Evolutionary conservation across 768 basidiomycete species (phyloP), one percentile per base, ranked within the genome.

Genomic region (Rhodocollybia butyracea): DNA sequence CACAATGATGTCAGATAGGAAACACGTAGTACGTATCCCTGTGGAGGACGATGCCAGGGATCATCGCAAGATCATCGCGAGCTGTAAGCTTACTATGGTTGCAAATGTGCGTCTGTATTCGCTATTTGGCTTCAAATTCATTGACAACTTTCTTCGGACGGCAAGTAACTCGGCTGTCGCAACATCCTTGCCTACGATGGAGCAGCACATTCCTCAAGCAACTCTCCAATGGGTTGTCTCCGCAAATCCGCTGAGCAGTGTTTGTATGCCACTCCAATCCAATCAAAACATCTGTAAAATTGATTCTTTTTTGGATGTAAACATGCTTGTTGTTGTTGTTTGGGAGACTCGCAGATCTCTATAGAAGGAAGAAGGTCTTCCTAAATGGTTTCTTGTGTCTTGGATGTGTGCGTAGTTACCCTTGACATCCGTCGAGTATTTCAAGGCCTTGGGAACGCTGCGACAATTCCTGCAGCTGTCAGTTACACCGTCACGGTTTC

Each of bases 261-360:
- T 86, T 12, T 19, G 76, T 69, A n/a, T 36, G 53, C 38, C n/a
- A n/a, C n/a, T 34, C 31, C 19, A 21, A 7, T 40, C 22, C 19
- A 10, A 15, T 13, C 15, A 3, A 2, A 8, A 15, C 34, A 30
- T 24, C 34, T n/a, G 39, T 21, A 19, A 41, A 21, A 53, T 38
- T 22, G 24, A 40, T 22, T n/a, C n/a, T n/a, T 36, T n/a, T 39
- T 46, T 24, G n/a, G 24, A 29, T 24, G 32, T 12, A 3, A 8
- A 30, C 22, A 90, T 94, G 91, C 61, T 72, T 93, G 11, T 77
- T 93, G 3, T 75, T 94, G 10, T 78, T 91, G 12, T 84, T 82
- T 26, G 92, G 92, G 0, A 76, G 90, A n/a, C 67, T 94, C 1
- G 89, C 91, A 1, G 92, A 94, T 65, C 69, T 90, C 2, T 84